A percentile compares a stretch with the other conserved stretches of the same genome.
phyloP scores from a whole-genome alignment of 305 asterid species.

The Fraxinus xanthoxyloides region DNA sequence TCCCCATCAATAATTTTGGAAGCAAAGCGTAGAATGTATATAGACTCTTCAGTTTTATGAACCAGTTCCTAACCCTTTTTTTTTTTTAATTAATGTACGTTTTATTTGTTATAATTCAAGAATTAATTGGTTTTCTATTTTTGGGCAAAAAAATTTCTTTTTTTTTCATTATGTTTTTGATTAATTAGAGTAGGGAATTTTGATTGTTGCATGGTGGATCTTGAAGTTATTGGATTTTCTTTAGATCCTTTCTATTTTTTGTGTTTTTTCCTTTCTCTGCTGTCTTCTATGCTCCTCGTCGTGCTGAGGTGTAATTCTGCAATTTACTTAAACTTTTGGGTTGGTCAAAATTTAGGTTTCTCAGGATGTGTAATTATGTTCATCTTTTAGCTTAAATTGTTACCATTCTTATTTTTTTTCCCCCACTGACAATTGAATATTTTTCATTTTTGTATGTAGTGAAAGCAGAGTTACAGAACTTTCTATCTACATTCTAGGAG shows the following conservation, averaged over 20 bases:
- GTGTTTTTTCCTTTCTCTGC: slow-evolving; percentile 16
- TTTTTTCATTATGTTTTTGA: not conserved
- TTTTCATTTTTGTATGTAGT: not conserved
- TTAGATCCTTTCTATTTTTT: slow-evolving; percentile 7
- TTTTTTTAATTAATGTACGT: not conserved
- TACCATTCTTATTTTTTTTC: not conserved
- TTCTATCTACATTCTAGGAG: slow-evolving; percentile 19
- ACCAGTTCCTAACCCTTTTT: not conserved
- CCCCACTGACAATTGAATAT: slow-evolving; percentile 13
- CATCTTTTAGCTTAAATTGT: slow-evolving; percentile 9
- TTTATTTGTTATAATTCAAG: not conserved
- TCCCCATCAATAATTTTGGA: slow-evolving; percentile 16
- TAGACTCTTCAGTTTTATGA: slow-evolving; percentile 12
- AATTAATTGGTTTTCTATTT: not conserved
- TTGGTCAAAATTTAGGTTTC: slow-evolving; percentile 13
- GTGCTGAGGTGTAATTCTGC: slow-evolving; percentile 2
- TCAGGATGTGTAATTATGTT: slow-evolving; percentile 18
- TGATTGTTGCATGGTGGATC: slow-evolving; percentile 30
- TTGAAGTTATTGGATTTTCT: slow-evolving; percentile 3
- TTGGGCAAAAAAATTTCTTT: not conserved
- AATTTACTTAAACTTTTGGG: slow-evolving; percentile 17
- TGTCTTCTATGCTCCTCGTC: slow-evolving; percentile 3
- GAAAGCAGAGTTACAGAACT: slow-evolving; percentile 32
- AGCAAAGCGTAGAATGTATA: slow-evolving; percentile 4
- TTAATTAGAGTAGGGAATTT: slow-evolving; percentile 12